Evolutionary conservation across 1,284 basidiomycete species (phyloP).

Genomic region (Ceratobasidium sp.): DNA sequence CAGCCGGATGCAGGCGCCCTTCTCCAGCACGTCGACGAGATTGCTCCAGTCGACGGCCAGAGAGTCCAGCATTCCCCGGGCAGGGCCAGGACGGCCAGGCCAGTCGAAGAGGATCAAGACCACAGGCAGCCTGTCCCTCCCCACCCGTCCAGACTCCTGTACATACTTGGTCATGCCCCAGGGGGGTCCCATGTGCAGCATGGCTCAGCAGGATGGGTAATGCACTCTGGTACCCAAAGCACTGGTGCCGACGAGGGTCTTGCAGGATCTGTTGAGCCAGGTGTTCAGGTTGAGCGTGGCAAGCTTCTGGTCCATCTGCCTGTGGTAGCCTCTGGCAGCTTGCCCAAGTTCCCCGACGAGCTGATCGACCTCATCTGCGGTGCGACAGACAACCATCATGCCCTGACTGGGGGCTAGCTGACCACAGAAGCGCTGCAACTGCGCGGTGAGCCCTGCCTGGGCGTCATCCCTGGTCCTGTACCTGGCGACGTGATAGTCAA

Average conservation of each 20-base stretch:
- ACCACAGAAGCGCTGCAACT: neutral
- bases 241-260: neutral
- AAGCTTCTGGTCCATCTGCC: neutral
- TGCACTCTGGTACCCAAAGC: neutral
- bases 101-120: neutral
- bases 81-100: no score
- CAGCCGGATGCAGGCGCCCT: neutral
- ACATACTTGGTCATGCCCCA: neutral
- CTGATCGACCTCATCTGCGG: neutral
- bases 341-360: neutral
- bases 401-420: neutral
- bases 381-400: neutral
- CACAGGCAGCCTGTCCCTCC: neutral
- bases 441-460: neutral
- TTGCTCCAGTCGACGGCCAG: neutral
- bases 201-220: neutral
- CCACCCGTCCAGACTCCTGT: neutral
- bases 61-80: neutral
- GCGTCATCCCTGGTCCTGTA: neutral
- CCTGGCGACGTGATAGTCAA: neutral
- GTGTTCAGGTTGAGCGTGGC: neutral
- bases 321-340: neutral
- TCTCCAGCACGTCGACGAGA: neutral
- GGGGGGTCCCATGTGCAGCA: neutral
- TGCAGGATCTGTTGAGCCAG: neutral